A percentile compares a stretch with the other conserved stretches of the same genome.
These are phyloP conservation scores for Rhynchosporium secalis DNA, from an alignment of 2,329 filamentous ascomycete genomes.

Conservation along the genomic window DNA sequence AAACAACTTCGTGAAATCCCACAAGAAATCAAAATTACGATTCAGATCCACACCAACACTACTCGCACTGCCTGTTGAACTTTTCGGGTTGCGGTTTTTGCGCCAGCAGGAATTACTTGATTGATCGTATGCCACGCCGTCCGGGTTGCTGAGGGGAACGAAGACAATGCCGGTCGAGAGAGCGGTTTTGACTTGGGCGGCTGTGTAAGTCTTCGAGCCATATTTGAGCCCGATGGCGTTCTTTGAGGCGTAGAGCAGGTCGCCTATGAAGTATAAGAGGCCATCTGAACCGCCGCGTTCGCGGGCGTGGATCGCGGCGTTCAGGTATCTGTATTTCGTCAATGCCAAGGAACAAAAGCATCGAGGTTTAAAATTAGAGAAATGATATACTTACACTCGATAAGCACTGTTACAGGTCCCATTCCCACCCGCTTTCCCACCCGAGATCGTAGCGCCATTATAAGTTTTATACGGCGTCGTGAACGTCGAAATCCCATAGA, in stretches of 20 bases:
- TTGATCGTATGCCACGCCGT: slow-evolving; percentile 53
- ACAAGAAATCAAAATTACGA: slow-evolving; percentile 59
- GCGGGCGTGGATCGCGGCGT: slow-evolving; percentile 56
- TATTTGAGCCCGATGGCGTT: slow-evolving; percentile 52
- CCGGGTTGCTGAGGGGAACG: slow-evolving; percentile 54
- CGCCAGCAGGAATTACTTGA: slow-evolving; percentile 52
- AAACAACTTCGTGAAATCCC: slow-evolving; percentile 51
- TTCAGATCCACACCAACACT: slow-evolving; percentile 54
- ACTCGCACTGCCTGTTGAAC: slow-evolving; percentile 32
- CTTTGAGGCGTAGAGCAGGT: slow-evolving; percentile 55
- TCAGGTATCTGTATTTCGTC: slow-evolving; percentile 42
- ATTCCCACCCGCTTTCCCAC: slow-evolving; percentile 46
- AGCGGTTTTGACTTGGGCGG: slow-evolving; percentile 52
- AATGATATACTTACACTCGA: slow-evolving; percentile 42
- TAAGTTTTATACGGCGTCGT: slow-evolving; percentile 47
- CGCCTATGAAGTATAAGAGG: slow-evolving; percentile 57
- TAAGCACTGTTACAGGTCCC: slow-evolving; percentile 46
- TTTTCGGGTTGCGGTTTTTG: slow-evolving; percentile 54
- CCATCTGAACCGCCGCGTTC: slow-evolving; percentile 58
- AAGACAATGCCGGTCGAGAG: slow-evolving; percentile 55
- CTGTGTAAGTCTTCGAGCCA: slow-evolving; percentile 52
- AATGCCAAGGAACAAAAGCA: not conserved
- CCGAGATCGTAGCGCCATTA: slow-evolving; percentile 44
- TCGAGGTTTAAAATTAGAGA: not conserved
- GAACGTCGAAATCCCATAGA: slow-evolving; percentile 44